Evolutionary conservation across 352 stramenopile species (phyloP).

Genomic region (Pythium chondricola): DNA sequence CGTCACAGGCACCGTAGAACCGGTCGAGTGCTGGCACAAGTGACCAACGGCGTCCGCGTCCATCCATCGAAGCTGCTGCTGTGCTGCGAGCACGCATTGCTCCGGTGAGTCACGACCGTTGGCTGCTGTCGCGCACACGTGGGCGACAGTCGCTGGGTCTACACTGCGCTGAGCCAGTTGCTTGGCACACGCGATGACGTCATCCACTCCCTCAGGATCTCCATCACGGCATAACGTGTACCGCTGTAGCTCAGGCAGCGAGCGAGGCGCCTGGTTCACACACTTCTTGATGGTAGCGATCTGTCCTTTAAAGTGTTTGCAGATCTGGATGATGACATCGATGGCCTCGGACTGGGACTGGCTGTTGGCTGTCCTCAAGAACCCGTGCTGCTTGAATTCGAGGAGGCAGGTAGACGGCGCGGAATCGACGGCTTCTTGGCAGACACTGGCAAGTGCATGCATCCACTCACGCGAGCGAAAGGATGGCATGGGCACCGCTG

Average conservation of each 20-base stretch:
- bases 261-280: constrained; percentile 4
- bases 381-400: constrained; percentile 13
- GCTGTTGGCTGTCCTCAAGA: not conserved
- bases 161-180: constrained; percentile 12
- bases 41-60: constrained; percentile 16
- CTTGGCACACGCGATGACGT: constrained; percentile 17
- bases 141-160: constrained; percentile 12
- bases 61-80: constrained; percentile 48
- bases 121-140: constrained; percentile 24
- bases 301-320: constrained; percentile 10
- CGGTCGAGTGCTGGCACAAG: constrained; percentile 26
- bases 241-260: not conserved
- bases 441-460: constrained; percentile 23
- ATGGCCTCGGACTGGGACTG: not conserved
- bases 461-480: constrained; percentile 15
- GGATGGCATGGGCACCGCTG: constrained; percentile 19
- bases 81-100: constrained; percentile 34
- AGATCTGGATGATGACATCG: constrained; percentile 1
- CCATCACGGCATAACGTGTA: constrained; percentile 2
- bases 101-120: constrained; percentile 15
- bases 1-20: constrained; percentile 19
- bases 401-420: constrained; percentile 29
- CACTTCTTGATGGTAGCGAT: constrained; percentile 4
- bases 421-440: constrained; percentile 24
- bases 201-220: not conserved